These are phyloP conservation scores for Apophysomyces ossiformis DNA, from an alignment of 371 early-diverging fungal genomes.

Conservation along the genomic window DNA sequence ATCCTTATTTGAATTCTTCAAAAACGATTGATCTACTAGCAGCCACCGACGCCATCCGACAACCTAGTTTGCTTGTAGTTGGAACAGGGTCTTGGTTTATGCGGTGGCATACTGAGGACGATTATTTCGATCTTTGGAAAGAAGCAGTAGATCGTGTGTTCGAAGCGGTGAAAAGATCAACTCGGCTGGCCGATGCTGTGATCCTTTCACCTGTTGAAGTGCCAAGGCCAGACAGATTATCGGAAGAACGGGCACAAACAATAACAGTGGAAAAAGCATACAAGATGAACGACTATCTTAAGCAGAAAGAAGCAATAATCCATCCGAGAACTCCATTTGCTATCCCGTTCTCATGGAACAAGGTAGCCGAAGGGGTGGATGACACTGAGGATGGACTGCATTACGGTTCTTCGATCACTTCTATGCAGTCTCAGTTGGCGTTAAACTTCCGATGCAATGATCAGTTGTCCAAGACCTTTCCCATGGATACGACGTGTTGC, in stretches of 20 bases:
- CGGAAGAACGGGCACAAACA: constrained; percentile 40
- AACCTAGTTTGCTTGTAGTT: constrained; percentile 55
- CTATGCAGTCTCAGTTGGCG: constrained; percentile 58
- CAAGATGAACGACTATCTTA: constrained; percentile 62
- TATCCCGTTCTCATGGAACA: constrained; percentile 58
- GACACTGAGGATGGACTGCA: constrained; percentile 69
- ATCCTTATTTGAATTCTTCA: constrained; percentile 65
- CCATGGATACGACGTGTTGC: constrained; percentile 66
- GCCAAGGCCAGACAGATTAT: constrained; percentile 35
- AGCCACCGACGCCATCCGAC: constrained; percentile 22
- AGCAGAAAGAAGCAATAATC: constrained; percentile 7
- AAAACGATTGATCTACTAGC: constrained; percentile 37
- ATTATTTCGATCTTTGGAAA: constrained; percentile 52
- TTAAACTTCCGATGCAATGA: constrained; percentile 71
- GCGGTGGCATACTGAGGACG: constrained; percentile 37
- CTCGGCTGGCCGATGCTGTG: constrained; percentile 38
- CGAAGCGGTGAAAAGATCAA: constrained; percentile 24
- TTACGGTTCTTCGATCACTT: constrained; percentile 49
- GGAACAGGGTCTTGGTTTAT: constrained; percentile 69
- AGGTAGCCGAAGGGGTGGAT: constrained; percentile 37
- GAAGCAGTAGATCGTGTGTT: constrained; percentile 47
- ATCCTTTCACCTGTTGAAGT: constrained; percentile 46
- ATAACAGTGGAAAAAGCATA: constrained; percentile 49
- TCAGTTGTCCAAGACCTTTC: constrained; percentile 43
- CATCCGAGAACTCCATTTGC: constrained; percentile 37